Conservation (phyloP, 495 filamentous ascomycete species). For the Neurospora pannonica region DNA sequence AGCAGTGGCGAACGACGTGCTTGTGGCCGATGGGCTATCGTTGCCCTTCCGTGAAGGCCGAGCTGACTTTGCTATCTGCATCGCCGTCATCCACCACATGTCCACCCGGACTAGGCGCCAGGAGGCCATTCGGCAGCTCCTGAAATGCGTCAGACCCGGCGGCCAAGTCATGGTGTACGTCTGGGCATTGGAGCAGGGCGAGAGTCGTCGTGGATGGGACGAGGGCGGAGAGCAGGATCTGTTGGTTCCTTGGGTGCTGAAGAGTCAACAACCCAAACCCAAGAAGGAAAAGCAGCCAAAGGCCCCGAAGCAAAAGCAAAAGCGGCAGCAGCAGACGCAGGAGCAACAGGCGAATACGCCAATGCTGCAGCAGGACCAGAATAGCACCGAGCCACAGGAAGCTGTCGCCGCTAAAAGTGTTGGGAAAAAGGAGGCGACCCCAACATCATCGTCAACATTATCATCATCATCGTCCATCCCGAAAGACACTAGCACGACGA, state of each 20-base stretch:
- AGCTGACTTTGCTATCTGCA: slow-evolving; percentile 91
- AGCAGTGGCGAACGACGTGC: slow-evolving; percentile 29
- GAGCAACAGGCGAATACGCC: background rate
- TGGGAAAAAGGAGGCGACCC: slow-evolving; percentile 8
- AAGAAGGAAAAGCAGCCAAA: slow-evolving; percentile 9
- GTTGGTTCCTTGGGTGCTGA: slow-evolving; percentile 92
- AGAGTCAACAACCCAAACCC: slow-evolving; percentile 18
- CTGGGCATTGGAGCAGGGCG: slow-evolving; percentile 94
- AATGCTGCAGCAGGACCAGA: slow-evolving; percentile 1
- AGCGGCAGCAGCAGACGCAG: background rate
- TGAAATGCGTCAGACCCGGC: slow-evolving; percentile 49
- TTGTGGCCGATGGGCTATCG: slow-evolving; percentile 63
- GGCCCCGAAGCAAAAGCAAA: slow-evolving; percentile 4
- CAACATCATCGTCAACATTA: background rate
- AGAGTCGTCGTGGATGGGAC: slow-evolving; percentile 85
- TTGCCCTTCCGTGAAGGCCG: slow-evolving; percentile 56
- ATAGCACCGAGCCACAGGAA: background rate
- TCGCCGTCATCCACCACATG: slow-evolving; percentile 91
- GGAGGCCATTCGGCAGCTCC: slow-evolving; percentile 60
- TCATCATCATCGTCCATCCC: slow-evolving; percentile 3
- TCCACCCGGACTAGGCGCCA: slow-evolving; percentile 70
- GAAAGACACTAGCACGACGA: slow-evolving; percentile 1
- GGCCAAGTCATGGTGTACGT: slow-evolving; percentile 78
- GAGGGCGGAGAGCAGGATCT: slow-evolving; percentile 81
- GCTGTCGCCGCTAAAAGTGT: slow-evolving; percentile 13